A percentile compares a stretch with the other conserved stretches of the same genome.
Conservation (phyloP, 2,329 filamentous ascomycete genomes). For the Microsporum canis region DNA sequence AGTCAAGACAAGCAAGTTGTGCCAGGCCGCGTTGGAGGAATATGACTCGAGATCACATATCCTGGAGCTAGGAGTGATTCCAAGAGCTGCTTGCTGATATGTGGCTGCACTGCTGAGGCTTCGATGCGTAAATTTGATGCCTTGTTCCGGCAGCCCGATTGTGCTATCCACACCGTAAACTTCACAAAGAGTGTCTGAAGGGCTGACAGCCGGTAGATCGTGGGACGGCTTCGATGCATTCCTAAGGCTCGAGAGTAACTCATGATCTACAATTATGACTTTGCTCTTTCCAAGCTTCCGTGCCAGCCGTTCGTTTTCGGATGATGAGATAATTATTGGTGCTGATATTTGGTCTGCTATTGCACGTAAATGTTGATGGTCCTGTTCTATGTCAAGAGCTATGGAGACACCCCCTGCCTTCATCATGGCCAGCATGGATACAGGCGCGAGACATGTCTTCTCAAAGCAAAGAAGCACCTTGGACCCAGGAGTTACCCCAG, state of each 20-base stretch:
- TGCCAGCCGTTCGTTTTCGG: slow-evolving; percentile 9
- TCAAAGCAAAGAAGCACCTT: slow-evolving; percentile 33
- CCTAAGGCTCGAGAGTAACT: slow-evolving; percentile 11
- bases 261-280: slow-evolving; percentile 7
- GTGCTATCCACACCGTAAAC: slow-evolving; percentile 48
- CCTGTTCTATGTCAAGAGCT: slow-evolving; percentile 19
- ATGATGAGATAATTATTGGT: slow-evolving; percentile 14
- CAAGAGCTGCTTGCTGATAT: slow-evolving; percentile 42
- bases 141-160: slow-evolving; percentile 40
- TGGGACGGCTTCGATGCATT: background rate
- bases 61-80: slow-evolving; percentile 40
- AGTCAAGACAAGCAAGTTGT: slow-evolving; percentile 63
- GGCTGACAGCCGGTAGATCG: slow-evolving; percentile 6
- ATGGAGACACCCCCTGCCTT: slow-evolving; percentile 22
- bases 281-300: slow-evolving; percentile 1
- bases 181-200: slow-evolving; percentile 38
- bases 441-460: slow-evolving; percentile 26
- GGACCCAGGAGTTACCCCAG: slow-evolving; percentile 30
- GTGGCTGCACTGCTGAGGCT: slow-evolving; percentile 47
- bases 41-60: slow-evolving; percentile 41
- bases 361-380: slow-evolving; percentile 23
- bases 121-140: slow-evolving; percentile 50
- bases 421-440: slow-evolving; percentile 16
- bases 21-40: slow-evolving; percentile 46
- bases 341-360: slow-evolving; percentile 14